These are phyloP conservation scores for Cladosporium sp. DNA, from an alignment of 2,329 filamentous ascomycete species.

Conservation along the genomic window DNA sequence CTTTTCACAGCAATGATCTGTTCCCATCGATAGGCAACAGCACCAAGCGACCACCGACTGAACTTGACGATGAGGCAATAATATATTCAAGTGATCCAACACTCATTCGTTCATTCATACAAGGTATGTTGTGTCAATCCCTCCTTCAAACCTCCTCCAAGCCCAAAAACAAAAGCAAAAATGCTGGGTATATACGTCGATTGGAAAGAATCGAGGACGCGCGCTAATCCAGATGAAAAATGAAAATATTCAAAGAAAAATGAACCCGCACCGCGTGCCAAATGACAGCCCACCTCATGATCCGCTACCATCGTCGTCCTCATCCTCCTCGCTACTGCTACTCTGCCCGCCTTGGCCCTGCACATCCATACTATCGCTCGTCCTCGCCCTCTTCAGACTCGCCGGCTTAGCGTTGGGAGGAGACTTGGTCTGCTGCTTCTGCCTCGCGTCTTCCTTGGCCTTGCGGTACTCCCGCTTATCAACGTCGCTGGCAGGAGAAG, in stretches of 20 bases:
- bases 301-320: conserved; percentile 9
- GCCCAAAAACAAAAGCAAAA: neutral
- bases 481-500: conserved; percentile 33
- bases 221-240: neutral
- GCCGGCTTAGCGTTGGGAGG: neutral
- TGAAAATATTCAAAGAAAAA: neutral
- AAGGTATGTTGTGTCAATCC: no score
- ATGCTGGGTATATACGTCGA: neutral
- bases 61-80: no score
- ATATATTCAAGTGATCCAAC: no score
- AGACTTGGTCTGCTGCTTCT: neutral
- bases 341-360: conserved; percentile 12
- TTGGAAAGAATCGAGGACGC: neutral
- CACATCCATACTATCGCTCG: conserved; percentile 23
- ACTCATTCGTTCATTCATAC: no score
- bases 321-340: conserved; percentile 15
- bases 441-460: conserved; percentile 16
- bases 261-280: no score
- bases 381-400: conserved; percentile 14
- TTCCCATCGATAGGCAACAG: no score
- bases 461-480: conserved; percentile 16
- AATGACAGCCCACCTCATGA: neutral
- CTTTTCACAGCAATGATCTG: no score
- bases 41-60: no score
- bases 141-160: neutral